Evolutionary conservation across 2,329 filamentous ascomycete species (phyloP), one percentile per base, ranked within the genome.

Genomic region (Hypoxylon sp.): DNA sequence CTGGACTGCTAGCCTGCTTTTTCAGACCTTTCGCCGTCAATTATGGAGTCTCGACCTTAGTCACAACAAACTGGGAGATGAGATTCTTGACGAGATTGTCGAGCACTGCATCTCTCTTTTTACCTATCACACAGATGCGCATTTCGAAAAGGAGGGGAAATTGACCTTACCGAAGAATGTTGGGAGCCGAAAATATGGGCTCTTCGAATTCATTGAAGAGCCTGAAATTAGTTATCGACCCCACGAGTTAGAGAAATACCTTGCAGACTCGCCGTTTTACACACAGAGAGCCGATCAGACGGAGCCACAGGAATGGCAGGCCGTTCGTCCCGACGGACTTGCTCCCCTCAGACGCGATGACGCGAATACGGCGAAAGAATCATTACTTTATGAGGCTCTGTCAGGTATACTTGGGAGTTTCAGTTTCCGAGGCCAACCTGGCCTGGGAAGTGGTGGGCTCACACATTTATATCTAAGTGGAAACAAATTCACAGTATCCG

Each of bases 31-130:
- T 53, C 63, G 70, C 3, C 65, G 65, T 10, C 83, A 80, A 30
- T 75, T 90, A 10, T 90, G 88, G 88, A 88, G 88, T 71, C 74
- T 90, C 3, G 87, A 90, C 68, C 55, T 90, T 0, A 80, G 82
- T 40, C 59, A 82, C 5, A 91, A 90, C 70, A 81, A 80, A 10
- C 73, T 90, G 8, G 84, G 82, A 0, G 87, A 90, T 71, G 71
- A 40, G 2, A 71, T 79, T 2, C 72, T 88, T 10, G 73, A 79
- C 6, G 40, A 54, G 2, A 68, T 85, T 13, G 66, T 76, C 5
- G 48, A 75, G 5, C 69, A 72, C 17, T 82, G 79, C 66, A 79
- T 85, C 11, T 75, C 76, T 2, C 55, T 63, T 11, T 69, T 73
- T 6, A 74, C 76, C 1, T 75, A 83, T n/a, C 79, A 79, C 27